Percentiles rank a stretch among this genome's conserved stretches.
Evolutionary conservation across 768 basidiomycete species (phyloP).

Genomic region (Pholiota molesta): DNA sequence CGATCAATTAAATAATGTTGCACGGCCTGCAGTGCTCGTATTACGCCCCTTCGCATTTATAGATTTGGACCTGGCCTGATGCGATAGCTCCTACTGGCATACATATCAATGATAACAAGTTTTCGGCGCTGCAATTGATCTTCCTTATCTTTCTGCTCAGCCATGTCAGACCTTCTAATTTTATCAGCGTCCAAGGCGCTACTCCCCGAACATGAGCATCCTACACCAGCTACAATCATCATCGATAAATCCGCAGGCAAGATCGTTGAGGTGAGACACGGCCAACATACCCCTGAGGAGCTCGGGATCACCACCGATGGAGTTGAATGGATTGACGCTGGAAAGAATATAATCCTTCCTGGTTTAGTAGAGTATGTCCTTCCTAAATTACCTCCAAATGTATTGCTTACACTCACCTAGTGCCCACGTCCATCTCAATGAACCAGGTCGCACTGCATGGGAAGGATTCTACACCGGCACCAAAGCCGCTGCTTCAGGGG

Average conservation of each 20-base stretch:
- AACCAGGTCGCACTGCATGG: conserved; percentile 93
- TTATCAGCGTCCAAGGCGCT: conserved; percentile 62
- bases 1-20: neutral
- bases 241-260: conserved; percentile 60
- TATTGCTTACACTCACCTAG: conserved; percentile 38
- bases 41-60: no score
- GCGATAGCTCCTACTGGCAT: no score
- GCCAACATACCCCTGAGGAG: conserved; percentile 32
- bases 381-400: neutral
- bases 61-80: neutral
- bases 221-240: conserved; percentile 68
- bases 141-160: neutral
- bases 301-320: conserved; percentile 29
- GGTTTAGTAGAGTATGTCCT: conserved; percentile 77
- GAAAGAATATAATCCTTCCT: conserved; percentile 64
- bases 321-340: conserved; percentile 56
- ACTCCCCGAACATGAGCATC: conserved; percentile 49
- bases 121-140: neutral
- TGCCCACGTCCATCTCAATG: conserved; percentile 91
- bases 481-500: conserved; percentile 86
- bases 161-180: conserved; percentile 33
- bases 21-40: no score
- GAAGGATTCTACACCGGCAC: conserved; percentile 96
- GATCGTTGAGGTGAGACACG: conserved; percentile 51
- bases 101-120: neutral